These are phyloP conservation scores for Zygoascus sp. DNA, from an alignment of 1,139 yeast genomes.

Conservation along the genomic window DNA sequence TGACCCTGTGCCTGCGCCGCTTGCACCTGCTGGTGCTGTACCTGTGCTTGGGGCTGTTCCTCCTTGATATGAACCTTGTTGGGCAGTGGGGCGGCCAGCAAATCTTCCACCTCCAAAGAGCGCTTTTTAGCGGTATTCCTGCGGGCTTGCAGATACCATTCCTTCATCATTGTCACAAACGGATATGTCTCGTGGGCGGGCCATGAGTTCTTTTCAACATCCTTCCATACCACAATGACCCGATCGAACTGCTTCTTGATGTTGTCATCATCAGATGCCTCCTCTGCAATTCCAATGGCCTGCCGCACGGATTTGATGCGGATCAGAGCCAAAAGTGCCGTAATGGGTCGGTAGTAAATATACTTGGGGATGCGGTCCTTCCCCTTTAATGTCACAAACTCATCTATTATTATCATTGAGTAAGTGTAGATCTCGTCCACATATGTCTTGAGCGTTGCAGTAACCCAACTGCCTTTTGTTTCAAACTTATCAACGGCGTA, in stretches of 20 bases:
- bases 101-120: neutral
- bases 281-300: neutral
- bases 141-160: neutral
- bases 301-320: constrained; percentile 4
- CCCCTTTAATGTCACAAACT: neutral
- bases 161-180: constrained; percentile 2
- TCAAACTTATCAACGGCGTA: neutral
- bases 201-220: neutral
- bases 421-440: neutral
- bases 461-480: neutral
- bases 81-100: neutral
- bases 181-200: constrained; percentile 7
- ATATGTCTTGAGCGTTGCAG: neutral
- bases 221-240: neutral
- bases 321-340: neutral
- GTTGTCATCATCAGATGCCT: neutral
- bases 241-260: neutral
- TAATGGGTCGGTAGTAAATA: constrained; percentile 6
- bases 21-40: too few species aligned
- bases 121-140: neutral
- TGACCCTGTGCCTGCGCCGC: too few species aligned
- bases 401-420: neutral
- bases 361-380: constrained; percentile 5
- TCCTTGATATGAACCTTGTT: neutral
- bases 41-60: too few species aligned